Evolutionary conservation across 306 rosid species (phyloP), one percentile per base, ranked within the genome.

Genomic region (Luffa aegyptiaca): DNA sequence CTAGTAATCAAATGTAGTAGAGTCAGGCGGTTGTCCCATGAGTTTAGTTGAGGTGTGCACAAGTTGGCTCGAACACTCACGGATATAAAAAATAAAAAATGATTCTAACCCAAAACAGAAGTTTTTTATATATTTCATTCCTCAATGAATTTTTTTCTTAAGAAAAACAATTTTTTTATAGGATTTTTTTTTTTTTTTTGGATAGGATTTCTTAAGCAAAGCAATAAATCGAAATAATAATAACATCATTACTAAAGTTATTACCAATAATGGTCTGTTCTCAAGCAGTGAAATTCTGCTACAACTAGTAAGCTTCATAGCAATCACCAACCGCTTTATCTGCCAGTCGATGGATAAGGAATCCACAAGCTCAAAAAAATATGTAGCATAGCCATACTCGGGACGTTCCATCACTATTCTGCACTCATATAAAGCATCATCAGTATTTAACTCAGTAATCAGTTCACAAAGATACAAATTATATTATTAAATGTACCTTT

Each of bases 371-470:
- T 94, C 98, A 87, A 94, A 94, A 84, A 94, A 94, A 82, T 94
- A 94, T 49, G 98, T 94, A 8, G 98, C 98, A 81, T 82, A 92
- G 44, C 98, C 98, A 84, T 94, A 94, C 86, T 92, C 98, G 1
- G 98, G 98, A 59, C 97, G 96, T 87, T 94, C 98, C 56, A 94
- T 82, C 79, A 94, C 98, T 80, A 94, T 82, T 88, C 98, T 94
- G 89, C 91, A 87, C 71, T 57, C 78, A 84, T 76, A 80, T 62
- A 79, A 18, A 76, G 45, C 10, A 80, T 18, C 45, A 62, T 62
- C 49, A 44, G 21, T 49, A 45, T 63, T 16, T 5, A 76, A 56
- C 31, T 36, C 61, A 44, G 45, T 33, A 53, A 57, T 42, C 17
- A 16, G 5, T 39, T 55, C 69, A 62, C 21, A 26, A 20, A 77